Base-by-base conservation (phyloP, 768 basidiomycete genomes). In the Calocera cornea region DNA sequence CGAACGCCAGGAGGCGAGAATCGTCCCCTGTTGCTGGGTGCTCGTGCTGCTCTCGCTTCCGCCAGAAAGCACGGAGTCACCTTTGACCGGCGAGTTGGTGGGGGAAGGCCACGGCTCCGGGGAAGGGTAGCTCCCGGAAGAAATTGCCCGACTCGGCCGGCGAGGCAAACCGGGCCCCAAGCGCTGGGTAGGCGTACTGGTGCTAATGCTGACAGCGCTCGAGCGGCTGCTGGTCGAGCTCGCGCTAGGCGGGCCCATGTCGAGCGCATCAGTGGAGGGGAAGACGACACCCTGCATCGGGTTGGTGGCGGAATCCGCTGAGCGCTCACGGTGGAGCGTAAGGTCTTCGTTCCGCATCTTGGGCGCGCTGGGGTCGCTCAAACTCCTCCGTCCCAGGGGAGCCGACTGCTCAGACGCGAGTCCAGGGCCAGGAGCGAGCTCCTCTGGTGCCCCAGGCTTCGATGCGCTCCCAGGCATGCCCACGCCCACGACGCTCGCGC, bases 1-100 rank as follows among this genome's bases (percentile, higher is more conserved):
- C 0, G 87, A 84, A 47, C 87, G 87, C 5, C 54, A 60, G 27
- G 54, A 60, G 10, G 27, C 2, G 27, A 60, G 54, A 5, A 60
- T 27, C 54, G 54, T 60, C 16, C 54, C 54, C 31, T 60, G 54
- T 19, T 33, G 27, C 10, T 33, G 27, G 8, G 14, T 14, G 31
- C 54, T 60, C 14, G 14, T 33, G 14, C 2, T 60, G 31, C 54
- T 60, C 11, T 27, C 54, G 22, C 54, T 60, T 5, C 14, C 54
- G 27, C 8, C 2, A 27, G 54, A 60, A 19, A 33, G 27, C 27
- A 47, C 24, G 8, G 16, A 10, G 11, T 22, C 41, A 11, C 22
- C 38, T 38, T 40, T 64, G 34, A 16, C 38, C 64, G 49, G 34
- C 11, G 27, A 29, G 14, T 16, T 2, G 14, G 54, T 29, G 14